Base-by-base conservation (phyloP, 2,329 filamentous ascomycete genomes). In the Ilyonectria mors-panacis region DNA sequence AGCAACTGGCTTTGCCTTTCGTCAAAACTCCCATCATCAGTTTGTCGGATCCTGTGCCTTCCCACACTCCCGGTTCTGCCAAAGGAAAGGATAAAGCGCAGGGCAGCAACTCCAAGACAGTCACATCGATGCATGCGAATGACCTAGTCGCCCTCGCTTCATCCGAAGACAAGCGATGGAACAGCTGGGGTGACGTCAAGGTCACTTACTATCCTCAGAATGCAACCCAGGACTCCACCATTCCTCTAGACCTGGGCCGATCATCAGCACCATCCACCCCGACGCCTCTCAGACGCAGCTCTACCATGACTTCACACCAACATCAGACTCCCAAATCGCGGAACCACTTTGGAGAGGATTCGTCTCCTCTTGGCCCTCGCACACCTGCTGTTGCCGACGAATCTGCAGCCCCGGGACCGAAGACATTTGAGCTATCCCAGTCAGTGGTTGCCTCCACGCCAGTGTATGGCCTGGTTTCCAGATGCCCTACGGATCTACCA, bases 1-100 rank as follows among this genome's bases (percentile, higher is more conserved):
- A 95, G 71, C 93, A 94, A 80, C 85, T 99, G 59, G 92, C 95
- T 6, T 84, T 91, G 65, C 94, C 95, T 7, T 97, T 98, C 77
- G 85, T 91, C 51, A 97, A 94, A 81, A 93, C 90, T 1, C 85
- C 87, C 2, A 84, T 89, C 28, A 77, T 84, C 44, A 88, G 85
- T 66, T 77, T 86, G 33, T 78, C 84, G 3, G 89, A 88, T 47
- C 78, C 87, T 17, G 81, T 87, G 6, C 81, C 88, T n/a, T 77
- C 85, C 9, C 84, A 87, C 5, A 87, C 89, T 15, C 84, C 81
- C 39, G 85, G 85, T 13, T 88, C 89, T 23, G 82, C 82, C 60
- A 97, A 97, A 81, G 90, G 88, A 55, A 97, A 95, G 80, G 94
- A 97, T 13, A 95, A 93, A 79, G 79, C 83, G 3, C 72, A 75